These are phyloP conservation scores for Pittosporum tobira DNA, from an alignment of 129 eudicot species.

Conservation along the genomic window DNA sequence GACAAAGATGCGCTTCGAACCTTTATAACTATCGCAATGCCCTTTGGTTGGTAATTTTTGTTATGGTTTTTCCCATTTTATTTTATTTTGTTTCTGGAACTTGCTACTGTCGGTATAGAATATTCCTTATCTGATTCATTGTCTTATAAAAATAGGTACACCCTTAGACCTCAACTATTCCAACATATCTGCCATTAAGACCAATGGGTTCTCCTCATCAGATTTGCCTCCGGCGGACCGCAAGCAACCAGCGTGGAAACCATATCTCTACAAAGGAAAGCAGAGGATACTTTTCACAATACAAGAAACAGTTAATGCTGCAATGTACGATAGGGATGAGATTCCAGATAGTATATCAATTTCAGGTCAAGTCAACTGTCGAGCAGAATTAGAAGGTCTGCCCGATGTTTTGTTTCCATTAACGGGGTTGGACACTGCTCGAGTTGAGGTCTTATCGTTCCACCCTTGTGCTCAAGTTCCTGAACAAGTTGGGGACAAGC, in stretches of 20 bases:
- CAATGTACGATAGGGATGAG: slow-evolving; percentile 96
- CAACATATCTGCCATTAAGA: slow-evolving; percentile 57
- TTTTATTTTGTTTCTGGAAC: background rate
- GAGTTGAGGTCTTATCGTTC: slow-evolving; percentile 58
- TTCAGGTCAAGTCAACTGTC: slow-evolving; percentile 91
- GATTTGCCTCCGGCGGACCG: slow-evolving; percentile 73
- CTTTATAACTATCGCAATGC: slow-evolving; percentile 80
- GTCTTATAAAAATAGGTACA: slow-evolving; percentile 44
- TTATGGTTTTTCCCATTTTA: slow-evolving; percentile 22
- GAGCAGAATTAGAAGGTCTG: slow-evolving; percentile 91
- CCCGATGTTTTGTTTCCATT: slow-evolving; percentile 88
- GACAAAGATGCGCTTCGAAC: slow-evolving; percentile 78
- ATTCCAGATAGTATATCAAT: slow-evolving; percentile 75
- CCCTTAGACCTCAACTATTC: slow-evolving; percentile 83
- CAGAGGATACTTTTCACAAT: slow-evolving; percentile 85
- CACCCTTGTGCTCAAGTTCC: slow-evolving; percentile 99
- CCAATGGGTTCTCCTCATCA: slow-evolving; percentile 62
- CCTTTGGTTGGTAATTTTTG: slow-evolving; percentile 75
- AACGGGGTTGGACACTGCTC: slow-evolving; percentile 53
- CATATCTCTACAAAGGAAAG: slow-evolving; percentile 83
- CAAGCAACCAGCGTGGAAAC: slow-evolving; percentile 99
- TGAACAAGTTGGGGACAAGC: slow-evolving; percentile 84
- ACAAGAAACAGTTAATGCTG: slow-evolving; percentile 70
- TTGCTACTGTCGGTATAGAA: background rate
- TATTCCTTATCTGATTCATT: slow-evolving; percentile 1